These are phyloP conservation scores for Hymenoscyphus fraxineus DNA, from an alignment of 2,329 filamentous ascomycete species.

Conservation along the genomic window DNA sequence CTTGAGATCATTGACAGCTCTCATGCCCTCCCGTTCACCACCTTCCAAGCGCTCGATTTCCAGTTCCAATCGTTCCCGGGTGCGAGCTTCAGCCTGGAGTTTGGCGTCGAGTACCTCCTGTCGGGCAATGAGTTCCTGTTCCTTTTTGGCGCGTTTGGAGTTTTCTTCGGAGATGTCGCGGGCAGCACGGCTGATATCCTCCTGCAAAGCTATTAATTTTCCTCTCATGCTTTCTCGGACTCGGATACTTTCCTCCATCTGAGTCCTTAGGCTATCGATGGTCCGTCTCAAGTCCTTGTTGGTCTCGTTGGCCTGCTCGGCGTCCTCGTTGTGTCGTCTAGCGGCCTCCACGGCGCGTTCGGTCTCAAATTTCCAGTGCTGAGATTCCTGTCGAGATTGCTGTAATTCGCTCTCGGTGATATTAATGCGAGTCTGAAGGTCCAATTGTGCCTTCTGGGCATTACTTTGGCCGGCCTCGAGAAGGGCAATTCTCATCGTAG, in stretches of 20 bases:
- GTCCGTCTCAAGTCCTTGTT: slow-evolving; percentile 73
- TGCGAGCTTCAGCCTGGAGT: slow-evolving; percentile 70
- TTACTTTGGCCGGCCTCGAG: slow-evolving; percentile 65
- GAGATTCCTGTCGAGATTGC: slow-evolving; percentile 52
- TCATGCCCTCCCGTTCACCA: slow-evolving; percentile 62
- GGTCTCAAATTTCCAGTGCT: slow-evolving; percentile 60
- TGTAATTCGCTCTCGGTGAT: slow-evolving; percentile 52
- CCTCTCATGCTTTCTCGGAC: slow-evolving; percentile 78
- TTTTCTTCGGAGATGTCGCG: slow-evolving; percentile 81
- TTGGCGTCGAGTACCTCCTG: slow-evolving; percentile 76
- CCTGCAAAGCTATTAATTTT: slow-evolving; percentile 81
- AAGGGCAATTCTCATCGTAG: slow-evolving; percentile 58
- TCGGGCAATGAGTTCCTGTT: slow-evolving; percentile 72
- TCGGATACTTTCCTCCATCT: slow-evolving; percentile 81
- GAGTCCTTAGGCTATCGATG: slow-evolving; percentile 68
- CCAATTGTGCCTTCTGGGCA: slow-evolving; percentile 49
- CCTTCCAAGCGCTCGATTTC: slow-evolving; percentile 63
- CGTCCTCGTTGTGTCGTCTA: slow-evolving; percentile 56
- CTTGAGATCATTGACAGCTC: slow-evolving; percentile 59
- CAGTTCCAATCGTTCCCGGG: slow-evolving; percentile 61
- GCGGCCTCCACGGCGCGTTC: slow-evolving; percentile 61
- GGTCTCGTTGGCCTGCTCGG: slow-evolving; percentile 52
- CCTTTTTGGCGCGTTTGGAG: slow-evolving; percentile 70
- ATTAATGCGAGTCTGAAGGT: slow-evolving; percentile 54
- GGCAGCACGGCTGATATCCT: slow-evolving; percentile 78